Conservation (phyloP, 805 yeast species). For the Blastobotrys americana region DNA sequence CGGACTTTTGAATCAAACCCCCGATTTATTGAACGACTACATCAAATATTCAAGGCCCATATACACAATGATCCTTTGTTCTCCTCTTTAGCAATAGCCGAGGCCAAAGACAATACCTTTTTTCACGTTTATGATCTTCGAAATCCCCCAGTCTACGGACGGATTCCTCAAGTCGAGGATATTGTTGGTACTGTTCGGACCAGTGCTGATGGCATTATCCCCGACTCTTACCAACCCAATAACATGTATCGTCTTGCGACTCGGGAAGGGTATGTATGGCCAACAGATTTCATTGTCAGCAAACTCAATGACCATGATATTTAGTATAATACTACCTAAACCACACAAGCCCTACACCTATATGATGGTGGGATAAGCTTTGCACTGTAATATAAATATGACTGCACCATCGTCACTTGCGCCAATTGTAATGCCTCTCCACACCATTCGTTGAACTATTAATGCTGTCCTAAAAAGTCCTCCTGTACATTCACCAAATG, state of each 20-base stretch:
- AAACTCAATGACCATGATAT: too few species aligned
- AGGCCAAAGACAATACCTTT: constrained; percentile 35
- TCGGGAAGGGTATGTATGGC: constrained; percentile 42
- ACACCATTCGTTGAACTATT: too few species aligned
- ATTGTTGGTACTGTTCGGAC: constrained; percentile 65
- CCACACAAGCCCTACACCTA: neutral
- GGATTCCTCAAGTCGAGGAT: constrained; percentile 66
- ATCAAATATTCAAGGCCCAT: constrained; percentile 19
- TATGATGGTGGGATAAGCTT: neutral
- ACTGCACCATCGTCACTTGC: neutral
- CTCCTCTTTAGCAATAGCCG: constrained; percentile 26
- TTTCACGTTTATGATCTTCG: constrained; percentile 72
- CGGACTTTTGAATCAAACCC: constrained; percentile 13
- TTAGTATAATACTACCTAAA: too few species aligned
- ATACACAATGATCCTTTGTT: constrained; percentile 27
- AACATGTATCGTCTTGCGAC: constrained; percentile 48
- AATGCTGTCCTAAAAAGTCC: constrained; percentile 38
- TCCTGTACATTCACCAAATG: constrained; percentile 39
- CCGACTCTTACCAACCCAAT: constrained; percentile 51
- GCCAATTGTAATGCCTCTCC: too few species aligned
- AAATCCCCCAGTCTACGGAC: constrained; percentile 52
- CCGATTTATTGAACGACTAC: constrained; percentile 21
- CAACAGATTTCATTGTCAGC: constrained; percentile 37
- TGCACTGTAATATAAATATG: constrained; percentile 1
- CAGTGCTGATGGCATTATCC: constrained; percentile 40